Percentiles rank a stretch among this genome's conserved stretches.
Evolutionary conservation across 495 filamentous ascomycete genomes (phyloP).

Genomic region (Pyronema omphalodes): DNA sequence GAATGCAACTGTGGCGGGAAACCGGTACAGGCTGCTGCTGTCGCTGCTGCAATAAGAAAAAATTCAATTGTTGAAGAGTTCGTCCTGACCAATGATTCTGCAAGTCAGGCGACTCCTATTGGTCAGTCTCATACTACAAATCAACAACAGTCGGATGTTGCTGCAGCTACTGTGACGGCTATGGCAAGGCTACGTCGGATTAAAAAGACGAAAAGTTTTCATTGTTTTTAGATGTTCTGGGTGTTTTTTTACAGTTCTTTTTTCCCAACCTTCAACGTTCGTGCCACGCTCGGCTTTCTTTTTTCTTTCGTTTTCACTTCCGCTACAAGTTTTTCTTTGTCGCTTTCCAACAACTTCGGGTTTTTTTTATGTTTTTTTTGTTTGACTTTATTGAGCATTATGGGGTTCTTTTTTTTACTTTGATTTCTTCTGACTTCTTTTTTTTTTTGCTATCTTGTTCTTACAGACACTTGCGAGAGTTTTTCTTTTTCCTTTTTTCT

Average conservation of each 20-base stretch:
- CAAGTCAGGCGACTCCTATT: neutral
- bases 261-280: neutral
- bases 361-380: no score
- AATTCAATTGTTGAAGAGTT: slow-evolving; percentile 9
- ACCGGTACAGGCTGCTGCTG: neutral
- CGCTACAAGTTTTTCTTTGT: no score
- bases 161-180: neutral
- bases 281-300: slow-evolving; percentile 4
- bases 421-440: no score
- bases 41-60: slow-evolving; percentile 7
- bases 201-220: slow-evolving; percentile 24
- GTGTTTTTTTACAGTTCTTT: neutral
- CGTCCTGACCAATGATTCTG: slow-evolving; percentile 2
- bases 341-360: no score
- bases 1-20: slow-evolving; percentile 5
- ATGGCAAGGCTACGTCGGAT: slow-evolving; percentile 9
- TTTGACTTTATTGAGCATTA: no score
- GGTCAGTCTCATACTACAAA: neutral
- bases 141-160: neutral
- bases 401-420: no score
- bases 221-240: slow-evolving; percentile 20
- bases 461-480: no score
- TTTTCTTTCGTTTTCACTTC: slow-evolving; percentile 6
- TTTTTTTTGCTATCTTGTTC: no score
- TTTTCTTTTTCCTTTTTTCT: no score